These are phyloP conservation scores for Dittrichia graveolens DNA, from an alignment of 129 eudicot species.

Conservation along the genomic window DNA sequence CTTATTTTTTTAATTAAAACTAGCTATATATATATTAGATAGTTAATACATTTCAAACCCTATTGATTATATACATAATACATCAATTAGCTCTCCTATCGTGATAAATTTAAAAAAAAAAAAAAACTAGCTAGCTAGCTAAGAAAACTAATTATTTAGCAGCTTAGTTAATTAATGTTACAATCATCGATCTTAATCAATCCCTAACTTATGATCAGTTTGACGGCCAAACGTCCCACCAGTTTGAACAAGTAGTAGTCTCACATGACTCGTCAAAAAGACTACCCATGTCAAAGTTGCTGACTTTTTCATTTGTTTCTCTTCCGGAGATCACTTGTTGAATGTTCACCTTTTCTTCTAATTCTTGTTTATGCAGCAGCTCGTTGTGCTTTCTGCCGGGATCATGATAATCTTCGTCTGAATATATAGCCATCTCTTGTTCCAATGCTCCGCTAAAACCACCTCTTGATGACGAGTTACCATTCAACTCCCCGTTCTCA, in stretches of 20 bases:
- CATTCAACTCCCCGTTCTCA: conserved; percentile 21
- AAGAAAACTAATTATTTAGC: too few species aligned
- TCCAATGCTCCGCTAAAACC: neutral
- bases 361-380: conserved; percentile 25
- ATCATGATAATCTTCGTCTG: conserved; percentile 35
- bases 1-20: neutral
- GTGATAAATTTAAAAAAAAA: too few species aligned
- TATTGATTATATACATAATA: too few species aligned
- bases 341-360: conserved; percentile 21
- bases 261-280: conserved; percentile 44
- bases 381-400: neutral
- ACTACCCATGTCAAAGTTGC: conserved; percentile 39
- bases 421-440: conserved; percentile 28
- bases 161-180: too few species aligned
- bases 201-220: neutral
- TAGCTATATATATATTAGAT: neutral
- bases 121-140: too few species aligned
- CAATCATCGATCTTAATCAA: too few species aligned
- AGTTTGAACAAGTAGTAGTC: conserved; percentile 24
- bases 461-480: neutral
- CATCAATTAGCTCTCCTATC: too few species aligned
- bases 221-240: conserved; percentile 66
- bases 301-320: conserved; percentile 34
- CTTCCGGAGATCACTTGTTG: conserved; percentile 13
- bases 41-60: too few species aligned